These are phyloP conservation scores for Fusarium sp. DNA, from an alignment of 2,329 filamentous ascomycete species.

Conservation along the genomic window DNA sequence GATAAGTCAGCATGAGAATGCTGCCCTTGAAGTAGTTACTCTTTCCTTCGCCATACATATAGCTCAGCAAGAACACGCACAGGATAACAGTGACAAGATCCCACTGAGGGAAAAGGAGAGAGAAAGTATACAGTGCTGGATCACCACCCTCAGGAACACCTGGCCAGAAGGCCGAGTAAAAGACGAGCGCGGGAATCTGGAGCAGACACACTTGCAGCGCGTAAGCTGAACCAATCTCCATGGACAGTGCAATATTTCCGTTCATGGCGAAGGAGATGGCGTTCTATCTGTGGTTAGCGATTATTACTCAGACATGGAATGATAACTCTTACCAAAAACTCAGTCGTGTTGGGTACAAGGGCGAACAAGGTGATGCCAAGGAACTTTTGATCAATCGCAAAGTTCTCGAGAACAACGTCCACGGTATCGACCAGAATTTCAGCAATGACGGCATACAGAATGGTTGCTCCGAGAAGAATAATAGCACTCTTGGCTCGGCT, in stretches of 20 bases:
- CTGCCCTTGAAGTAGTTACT: constrained; percentile 99
- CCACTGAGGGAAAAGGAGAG: constrained; percentile 97
- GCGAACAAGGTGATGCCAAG: constrained; percentile 96
- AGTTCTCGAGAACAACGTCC: constrained; percentile 91
- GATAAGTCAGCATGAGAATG: constrained; percentile 90
- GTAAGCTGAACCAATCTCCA: constrained; percentile 99
- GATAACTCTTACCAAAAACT: constrained; percentile 80
- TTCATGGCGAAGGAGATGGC: constrained; percentile 99
- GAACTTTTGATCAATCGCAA: constrained; percentile 96
- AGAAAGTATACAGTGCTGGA: constrained; percentile 75
- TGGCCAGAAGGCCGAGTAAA: constrained; percentile 86
- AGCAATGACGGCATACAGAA: constrained; percentile 96
- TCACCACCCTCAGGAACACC: constrained; percentile 54
- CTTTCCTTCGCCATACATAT: constrained; percentile 98
- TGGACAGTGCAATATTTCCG: constrained; percentile 96
- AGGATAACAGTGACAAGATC: constrained; percentile 98
- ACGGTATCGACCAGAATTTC: constrained; percentile 98
- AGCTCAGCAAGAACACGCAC: constrained; percentile 94
- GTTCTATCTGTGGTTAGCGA: constrained; percentile 68
- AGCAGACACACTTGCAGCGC: constrained; percentile 95
- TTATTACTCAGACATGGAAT: background rate
- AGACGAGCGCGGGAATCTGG: constrained; percentile 91
- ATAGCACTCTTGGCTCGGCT: constrained; percentile 89
- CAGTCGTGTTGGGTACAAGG: constrained; percentile 96
- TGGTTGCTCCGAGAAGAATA: constrained; percentile 87